phyloP scores from a whole-genome alignment of 106 monocot species.

The Dioscorea zingiberensis region DNA sequence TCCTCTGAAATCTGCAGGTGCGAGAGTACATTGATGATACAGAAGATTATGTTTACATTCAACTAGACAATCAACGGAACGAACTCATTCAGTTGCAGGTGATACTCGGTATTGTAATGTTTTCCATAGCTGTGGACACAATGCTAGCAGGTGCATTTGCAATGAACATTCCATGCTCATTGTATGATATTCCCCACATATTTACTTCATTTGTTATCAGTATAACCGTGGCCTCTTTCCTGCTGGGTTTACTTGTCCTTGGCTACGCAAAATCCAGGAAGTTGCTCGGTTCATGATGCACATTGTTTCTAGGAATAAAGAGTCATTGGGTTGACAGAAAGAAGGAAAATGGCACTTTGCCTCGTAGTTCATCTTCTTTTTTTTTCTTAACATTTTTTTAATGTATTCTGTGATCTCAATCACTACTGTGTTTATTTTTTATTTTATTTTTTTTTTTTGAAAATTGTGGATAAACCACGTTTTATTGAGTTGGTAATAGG shows the following conservation, averaged over 20 bases:
- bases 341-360: too few relatives aligned
- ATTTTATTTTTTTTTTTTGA: too few relatives aligned
- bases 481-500: too few relatives aligned
- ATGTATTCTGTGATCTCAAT: too few relatives aligned
- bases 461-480: too few relatives aligned
- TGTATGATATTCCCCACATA: neutral
- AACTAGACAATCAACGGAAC: conserved; percentile 31
- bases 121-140: conserved; percentile 21
- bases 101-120: conserved; percentile 16
- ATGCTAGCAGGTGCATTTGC: conserved; percentile 27
- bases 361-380: too few relatives aligned
- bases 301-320: too few relatives aligned
- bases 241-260: neutral
- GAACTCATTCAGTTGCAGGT: conserved; percentile 35
- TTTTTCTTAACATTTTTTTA: too few relatives aligned
- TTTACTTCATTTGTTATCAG: neutral
- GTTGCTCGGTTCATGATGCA: neutral
- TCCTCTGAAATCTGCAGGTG: conserved; percentile 12
- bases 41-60: conserved; percentile 38
- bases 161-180: conserved; percentile 19
- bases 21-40: conserved; percentile 38
- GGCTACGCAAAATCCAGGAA: neutral
- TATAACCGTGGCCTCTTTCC: neutral
- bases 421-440: too few relatives aligned
- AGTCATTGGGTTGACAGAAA: too few relatives aligned